Evolutionary conservation across 2,329 filamentous ascomycete genomes (phyloP), one percentile per base, ranked within the genome.

Genomic region (Chaetomium olivaceum): DNA sequence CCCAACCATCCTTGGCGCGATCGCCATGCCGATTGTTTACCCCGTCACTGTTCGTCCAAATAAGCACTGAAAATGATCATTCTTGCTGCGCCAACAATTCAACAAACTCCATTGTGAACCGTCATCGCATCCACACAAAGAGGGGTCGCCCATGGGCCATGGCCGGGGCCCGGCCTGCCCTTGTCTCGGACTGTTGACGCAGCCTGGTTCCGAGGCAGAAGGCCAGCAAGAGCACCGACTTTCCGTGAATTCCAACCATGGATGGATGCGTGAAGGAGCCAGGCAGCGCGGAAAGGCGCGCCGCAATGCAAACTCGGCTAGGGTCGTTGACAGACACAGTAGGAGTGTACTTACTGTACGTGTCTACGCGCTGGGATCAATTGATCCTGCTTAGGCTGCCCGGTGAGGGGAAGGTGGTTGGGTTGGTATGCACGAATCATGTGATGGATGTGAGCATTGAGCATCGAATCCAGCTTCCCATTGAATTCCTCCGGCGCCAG

Each of bases 191-290:
- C 23, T 39, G 4, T 29, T 12, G 6, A 31, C 31, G 21, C 23
- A 57, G 27, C n/a, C 39, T 21, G 39, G 57, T 21, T 62, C 61
- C 43, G 61, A 50, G n/a, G 33, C 58, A 29, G n/a, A 46, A 7
- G 46, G 46, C 46, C 46, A 23, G n/a, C 46, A 23, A 48, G 2
- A 23, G n/a, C n/a, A 23, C 46, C 46, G n/a, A 48, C 46, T 6
- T 48, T 23, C n/a, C 46, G 46, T 19, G 39, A 1, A 43, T 43
- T 19, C 39, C 16, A n/a, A 6, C 7, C 39, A 6, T 29, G 27
- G 27, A 6, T 29, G 27, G 27, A 43, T 43, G 39, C 39, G 39
- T 43, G 39, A 43, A 43, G 39, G 39, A 43, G 39, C 39, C 16
- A 43, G 39, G 39, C 39, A 43, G 16, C 39, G 5, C 39, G 33